Conservation (phyloP, 345 rosid genomes). For the Syzygium grande region DNA sequence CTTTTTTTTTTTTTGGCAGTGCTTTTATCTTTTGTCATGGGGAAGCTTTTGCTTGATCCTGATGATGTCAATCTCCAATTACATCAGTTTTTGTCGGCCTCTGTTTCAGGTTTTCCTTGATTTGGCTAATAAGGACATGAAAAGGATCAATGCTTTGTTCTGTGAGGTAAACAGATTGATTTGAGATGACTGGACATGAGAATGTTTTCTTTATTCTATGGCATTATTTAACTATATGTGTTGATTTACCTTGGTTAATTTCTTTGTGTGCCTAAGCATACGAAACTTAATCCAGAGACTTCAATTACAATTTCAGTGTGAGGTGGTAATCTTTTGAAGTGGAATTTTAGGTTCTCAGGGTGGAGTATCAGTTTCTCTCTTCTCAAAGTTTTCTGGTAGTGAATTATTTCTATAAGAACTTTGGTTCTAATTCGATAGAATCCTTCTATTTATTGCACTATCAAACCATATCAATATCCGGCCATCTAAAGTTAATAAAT, state of each 20-base stretch:
- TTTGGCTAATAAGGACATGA: conserved; percentile 73
- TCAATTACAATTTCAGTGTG: not conserved
- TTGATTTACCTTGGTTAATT: not conserved
- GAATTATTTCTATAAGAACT: not conserved
- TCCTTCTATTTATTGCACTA: not conserved
- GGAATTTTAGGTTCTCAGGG: not conserved
- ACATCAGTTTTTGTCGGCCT: conserved; percentile 1
- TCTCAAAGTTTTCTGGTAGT: not conserved
- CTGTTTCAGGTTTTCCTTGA: conserved; percentile 75
- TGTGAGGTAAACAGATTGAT: conserved; percentile 47
- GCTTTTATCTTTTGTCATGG: not conserved
- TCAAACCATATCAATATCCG: not conserved
- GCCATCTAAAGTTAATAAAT: not conserved
- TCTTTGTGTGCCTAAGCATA: not conserved
- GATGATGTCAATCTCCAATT: not conserved
- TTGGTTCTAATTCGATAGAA: not conserved
- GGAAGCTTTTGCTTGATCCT: not conserved
- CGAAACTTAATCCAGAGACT: not conserved
- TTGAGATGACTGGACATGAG: not conserved
- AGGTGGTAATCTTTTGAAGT: not conserved
- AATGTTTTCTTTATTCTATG: not conserved
- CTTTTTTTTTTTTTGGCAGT: not conserved
- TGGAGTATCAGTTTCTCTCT: not conserved
- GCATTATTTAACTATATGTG: not conserved
- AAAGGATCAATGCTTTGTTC: conserved; percentile 66